Percentiles rank a stretch among this genome's conserved stretches.
These are phyloP conservation scores for Schizochytrium sp. DNA, from an alignment of 108 stramenopile species.

Conservation along the genomic window DNA sequence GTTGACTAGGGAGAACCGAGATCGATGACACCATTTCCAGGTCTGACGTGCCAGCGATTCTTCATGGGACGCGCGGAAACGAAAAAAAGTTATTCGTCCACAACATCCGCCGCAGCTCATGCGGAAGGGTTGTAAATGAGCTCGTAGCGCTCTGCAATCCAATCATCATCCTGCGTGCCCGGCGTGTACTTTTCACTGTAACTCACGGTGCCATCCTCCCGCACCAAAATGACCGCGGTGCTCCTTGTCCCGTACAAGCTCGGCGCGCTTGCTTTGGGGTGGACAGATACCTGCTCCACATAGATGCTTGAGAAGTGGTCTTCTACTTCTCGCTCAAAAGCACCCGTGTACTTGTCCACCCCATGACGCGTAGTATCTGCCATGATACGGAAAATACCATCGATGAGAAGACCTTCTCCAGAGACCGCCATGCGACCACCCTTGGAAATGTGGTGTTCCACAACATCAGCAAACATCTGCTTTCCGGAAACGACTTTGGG, in stretches of 20 bases:
- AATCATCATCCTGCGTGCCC: background rate
- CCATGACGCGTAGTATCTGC: background rate
- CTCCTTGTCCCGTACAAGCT: background rate
- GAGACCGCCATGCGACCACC: background rate
- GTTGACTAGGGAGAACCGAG: no score
- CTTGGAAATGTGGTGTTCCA: background rate
- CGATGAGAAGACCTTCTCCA: background rate
- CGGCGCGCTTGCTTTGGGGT: background rate
- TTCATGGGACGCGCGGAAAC: background rate
- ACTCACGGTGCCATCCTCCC: background rate
- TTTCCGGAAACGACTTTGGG: background rate
- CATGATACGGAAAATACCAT: background rate
- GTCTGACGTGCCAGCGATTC: background rate
- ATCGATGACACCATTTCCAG: no score
- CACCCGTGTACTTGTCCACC: background rate
- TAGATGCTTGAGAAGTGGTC: background rate
- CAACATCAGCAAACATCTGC: background rate
- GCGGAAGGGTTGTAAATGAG: background rate
- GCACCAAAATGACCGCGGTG: background rate
- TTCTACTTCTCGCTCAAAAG: background rate
- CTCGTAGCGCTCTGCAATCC: background rate
- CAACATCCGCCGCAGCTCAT: no score
- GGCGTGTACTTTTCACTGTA: background rate
- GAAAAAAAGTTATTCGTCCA: background rate
- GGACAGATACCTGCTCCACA: background rate